Evolutionary conservation across 2,329 filamentous ascomycete genomes (phyloP), one percentile per base, ranked within the genome.

Genomic region (Bipolaris sorokiniana): DNA sequence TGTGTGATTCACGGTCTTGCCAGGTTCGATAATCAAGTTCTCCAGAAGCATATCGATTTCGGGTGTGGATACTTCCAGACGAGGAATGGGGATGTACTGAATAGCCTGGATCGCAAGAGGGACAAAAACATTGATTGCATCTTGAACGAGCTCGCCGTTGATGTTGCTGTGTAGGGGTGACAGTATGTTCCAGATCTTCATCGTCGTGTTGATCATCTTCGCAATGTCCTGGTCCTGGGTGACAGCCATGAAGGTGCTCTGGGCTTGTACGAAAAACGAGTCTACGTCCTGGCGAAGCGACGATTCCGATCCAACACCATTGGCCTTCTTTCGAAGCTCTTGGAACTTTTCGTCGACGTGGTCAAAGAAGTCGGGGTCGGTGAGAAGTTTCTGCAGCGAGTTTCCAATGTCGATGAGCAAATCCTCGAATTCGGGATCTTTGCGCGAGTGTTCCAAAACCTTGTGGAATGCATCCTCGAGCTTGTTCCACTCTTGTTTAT

Each of bases 21-120:
- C 94, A 0, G 94, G 94, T 71, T 97, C 91, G 31, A 98, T 83
- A 58, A 98, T 90, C 31, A 98, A 81, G 63, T 96, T 97, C 72
- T 98, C 94, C 2, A 98, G 80, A 1, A 98, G 80, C 5, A 98
- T 84, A 67, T 97, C 93, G 52, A 96, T 82, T 33, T 90, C 87
- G 0, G 92, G 93, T 3, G 89, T 90, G 0, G 91, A 90, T 5
- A 97, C 82, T 75, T 97, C 94, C n/a, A 97, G 77, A 4, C 94
- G 88, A 0, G 93, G 93, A 50, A 98, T 95, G 0, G 94, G 94
- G 3, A 98, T 80, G 76, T 92, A 92, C 73, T 97, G 92, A 31
- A 98, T 83, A 2, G 86, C 86, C 63, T 91, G 84, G 55, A 97
- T 84, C 3, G 92, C 70, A 11, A 92, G 79, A 0, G 94, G 94